Evolutionary conservation across 2,329 filamentous ascomycete species (phyloP).

Genomic region (Paecilomyces niveus): DNA sequence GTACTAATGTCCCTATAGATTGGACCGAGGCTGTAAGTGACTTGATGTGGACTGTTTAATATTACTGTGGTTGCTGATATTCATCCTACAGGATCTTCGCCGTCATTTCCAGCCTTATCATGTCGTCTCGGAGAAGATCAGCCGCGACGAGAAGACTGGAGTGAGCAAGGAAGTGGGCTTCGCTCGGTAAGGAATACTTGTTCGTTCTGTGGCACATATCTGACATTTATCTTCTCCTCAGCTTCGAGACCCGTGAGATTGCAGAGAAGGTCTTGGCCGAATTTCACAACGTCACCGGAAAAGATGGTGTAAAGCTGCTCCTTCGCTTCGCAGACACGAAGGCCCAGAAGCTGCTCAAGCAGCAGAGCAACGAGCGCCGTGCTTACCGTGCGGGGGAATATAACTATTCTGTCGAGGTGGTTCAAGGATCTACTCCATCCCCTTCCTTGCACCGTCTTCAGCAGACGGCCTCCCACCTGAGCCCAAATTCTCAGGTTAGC

Average conservation of each 20-base stretch:
- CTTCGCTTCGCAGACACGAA: constrained; percentile 96
- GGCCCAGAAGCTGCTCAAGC: constrained; percentile 93
- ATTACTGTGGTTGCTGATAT: neutral
- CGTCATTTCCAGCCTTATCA: constrained; percentile 45
- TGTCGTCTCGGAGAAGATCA: constrained; percentile 90
- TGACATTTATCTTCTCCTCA: constrained; percentile 32
- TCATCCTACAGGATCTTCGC: constrained; percentile 61
- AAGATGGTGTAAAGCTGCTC: constrained; percentile 77
- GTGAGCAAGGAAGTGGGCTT: constrained; percentile 96
- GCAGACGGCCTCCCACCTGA: constrained; percentile 32
- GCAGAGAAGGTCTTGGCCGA: constrained; percentile 83
- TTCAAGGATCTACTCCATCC: constrained; percentile 38
- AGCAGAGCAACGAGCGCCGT: constrained; percentile 87
- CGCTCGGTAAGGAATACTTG: constrained; percentile 61
- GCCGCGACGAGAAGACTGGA: constrained; percentile 75
- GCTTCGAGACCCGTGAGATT: constrained; percentile 81
- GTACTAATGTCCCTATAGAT: constrained; percentile 89
- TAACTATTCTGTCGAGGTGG: constrained; percentile 51
- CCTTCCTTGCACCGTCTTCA: constrained; percentile 35
- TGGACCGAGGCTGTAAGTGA: constrained; percentile 77
- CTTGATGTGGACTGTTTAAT: neutral
- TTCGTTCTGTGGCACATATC: constrained; percentile 2
- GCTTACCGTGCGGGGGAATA: constrained; percentile 97
- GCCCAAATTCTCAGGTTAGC: constrained; percentile 36
- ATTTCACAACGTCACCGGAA: constrained; percentile 74